Evolutionary conservation across 2,329 filamentous ascomycete species (phyloP).

Genomic region (Cladosporium austrohemisphaericum): DNA sequence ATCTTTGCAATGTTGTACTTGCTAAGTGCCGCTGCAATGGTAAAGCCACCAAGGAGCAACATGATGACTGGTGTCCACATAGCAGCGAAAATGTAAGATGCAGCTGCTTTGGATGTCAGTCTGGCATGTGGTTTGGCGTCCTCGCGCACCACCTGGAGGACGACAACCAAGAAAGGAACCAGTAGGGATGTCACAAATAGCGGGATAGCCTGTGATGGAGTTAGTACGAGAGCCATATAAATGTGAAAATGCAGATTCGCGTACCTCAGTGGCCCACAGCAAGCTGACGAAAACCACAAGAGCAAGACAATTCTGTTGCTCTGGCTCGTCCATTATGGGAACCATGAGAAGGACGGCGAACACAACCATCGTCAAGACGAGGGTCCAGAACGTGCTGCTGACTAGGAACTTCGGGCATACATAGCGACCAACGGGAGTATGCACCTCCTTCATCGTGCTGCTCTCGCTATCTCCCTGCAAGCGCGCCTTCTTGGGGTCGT

Average conservation of each 20-base stretch:
- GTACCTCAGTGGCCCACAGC: constrained; percentile 91
- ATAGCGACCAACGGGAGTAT: constrained; percentile 76
- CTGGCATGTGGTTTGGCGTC: constrained; percentile 67
- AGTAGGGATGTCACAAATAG: constrained; percentile 93
- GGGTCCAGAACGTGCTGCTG: constrained; percentile 73
- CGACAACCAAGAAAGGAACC: constrained; percentile 88
- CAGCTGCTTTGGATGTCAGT: constrained; percentile 74
- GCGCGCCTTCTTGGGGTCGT: constrained; percentile 63
- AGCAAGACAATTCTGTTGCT: constrained; percentile 94
- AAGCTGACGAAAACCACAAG: constrained; percentile 91
- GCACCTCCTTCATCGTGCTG: constrained; percentile 62
- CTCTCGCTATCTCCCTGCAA: constrained; percentile 82
- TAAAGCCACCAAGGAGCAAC: constrained; percentile 93
- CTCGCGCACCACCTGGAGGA: constrained; percentile 77
- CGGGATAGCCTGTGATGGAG: constrained; percentile 69
- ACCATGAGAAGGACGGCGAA: constrained; percentile 72
- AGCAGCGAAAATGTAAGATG: constrained; percentile 79
- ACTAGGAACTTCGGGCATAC: constrained; percentile 76
- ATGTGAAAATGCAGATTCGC: background rate
- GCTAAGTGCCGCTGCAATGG: constrained; percentile 87
- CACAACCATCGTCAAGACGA: constrained; percentile 65
- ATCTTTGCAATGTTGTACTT: constrained; percentile 98
- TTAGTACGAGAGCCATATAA: constrained; percentile 22
- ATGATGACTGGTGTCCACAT: constrained; percentile 99
- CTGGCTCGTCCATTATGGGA: constrained; percentile 78